These are phyloP conservation scores for Yamagishiella unicocca DNA, from an alignment of 139 green algal genomes.

Conservation along the genomic window DNA sequence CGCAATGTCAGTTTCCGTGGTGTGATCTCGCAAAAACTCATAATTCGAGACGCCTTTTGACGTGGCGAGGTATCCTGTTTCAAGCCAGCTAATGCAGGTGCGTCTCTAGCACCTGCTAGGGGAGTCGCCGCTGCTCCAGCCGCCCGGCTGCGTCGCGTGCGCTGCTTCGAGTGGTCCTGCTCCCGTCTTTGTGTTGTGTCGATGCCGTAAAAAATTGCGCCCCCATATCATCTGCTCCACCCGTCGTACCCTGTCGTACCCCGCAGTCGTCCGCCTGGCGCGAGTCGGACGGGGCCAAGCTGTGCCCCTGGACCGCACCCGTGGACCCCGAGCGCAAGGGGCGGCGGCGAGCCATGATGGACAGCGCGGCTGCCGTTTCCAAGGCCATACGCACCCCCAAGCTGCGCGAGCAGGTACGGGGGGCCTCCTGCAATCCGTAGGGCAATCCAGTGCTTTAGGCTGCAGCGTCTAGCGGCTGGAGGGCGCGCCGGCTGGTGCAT, in stretches of 20 bases:
- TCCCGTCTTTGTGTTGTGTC: too few species aligned
- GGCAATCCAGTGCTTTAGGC: not conserved
- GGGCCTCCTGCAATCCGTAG: not conserved
- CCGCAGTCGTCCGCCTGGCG: slow-evolving; percentile 66
- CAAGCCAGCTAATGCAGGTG: too few species aligned
- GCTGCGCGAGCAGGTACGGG: slow-evolving; percentile 62
- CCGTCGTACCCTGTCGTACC: too few species aligned
- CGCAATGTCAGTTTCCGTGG: too few species aligned
- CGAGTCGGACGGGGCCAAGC: slow-evolving; percentile 59
- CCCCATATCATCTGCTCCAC: not conserved
- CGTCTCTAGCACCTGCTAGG: too few species aligned
- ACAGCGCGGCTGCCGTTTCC: slow-evolving; percentile 51
- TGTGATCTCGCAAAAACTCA: too few species aligned
- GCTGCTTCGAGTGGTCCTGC: too few species aligned
- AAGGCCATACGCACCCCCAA: slow-evolving; percentile 50
- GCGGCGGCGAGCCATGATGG: slow-evolving; percentile 64
- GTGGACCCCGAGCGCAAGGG: slow-evolving; percentile 58
- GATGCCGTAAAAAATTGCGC: too few species aligned
- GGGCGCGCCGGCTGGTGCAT: not conserved
- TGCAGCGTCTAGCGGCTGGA: not conserved
- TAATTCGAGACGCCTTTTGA: too few species aligned
- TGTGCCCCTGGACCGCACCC: slow-evolving; percentile 55
- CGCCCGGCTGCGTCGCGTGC: not conserved
- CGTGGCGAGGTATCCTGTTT: too few species aligned
- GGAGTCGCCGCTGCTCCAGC: not conserved